Evolutionary conservation across 129 eudicot species (phyloP).

Genomic region (Mikania micrantha): DNA sequence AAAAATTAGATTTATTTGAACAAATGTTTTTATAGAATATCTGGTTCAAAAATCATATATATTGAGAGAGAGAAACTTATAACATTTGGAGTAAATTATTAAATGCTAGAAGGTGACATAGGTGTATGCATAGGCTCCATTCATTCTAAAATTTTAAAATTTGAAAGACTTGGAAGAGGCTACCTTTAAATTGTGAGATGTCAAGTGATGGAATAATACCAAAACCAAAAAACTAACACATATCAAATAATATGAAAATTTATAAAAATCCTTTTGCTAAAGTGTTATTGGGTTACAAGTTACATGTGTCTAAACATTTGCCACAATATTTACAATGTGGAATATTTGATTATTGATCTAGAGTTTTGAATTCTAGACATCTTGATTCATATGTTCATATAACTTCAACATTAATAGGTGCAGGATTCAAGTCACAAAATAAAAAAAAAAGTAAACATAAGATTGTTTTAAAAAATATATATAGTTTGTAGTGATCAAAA

Average conservation of each 20-base stretch:
- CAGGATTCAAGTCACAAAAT: too few relatives aligned
- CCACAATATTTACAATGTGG: neutral
- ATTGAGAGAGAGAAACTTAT: neutral
- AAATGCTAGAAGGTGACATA: slow-evolving; percentile 15
- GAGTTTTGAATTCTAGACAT: too few relatives aligned
- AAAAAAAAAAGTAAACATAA: too few relatives aligned
- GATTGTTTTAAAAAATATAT: too few relatives aligned
- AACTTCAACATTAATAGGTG: too few relatives aligned
- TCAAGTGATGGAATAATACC: neutral
- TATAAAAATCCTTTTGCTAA: neutral
- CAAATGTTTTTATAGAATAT: neutral
- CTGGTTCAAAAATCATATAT: neutral
- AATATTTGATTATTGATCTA: neutral
- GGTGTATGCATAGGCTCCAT: slow-evolving; percentile 13
- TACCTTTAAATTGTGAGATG: slow-evolving; percentile 3
- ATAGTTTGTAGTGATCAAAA: neutral
- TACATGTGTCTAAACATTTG: neutral
- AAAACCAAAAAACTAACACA: slow-evolving; percentile 5
- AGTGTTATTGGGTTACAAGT: too few relatives aligned
- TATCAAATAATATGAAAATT: neutral
- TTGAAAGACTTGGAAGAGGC: neutral
- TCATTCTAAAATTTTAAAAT: neutral
- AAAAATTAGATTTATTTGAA: neutral
- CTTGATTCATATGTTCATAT: too few relatives aligned
- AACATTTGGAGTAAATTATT: neutral